These are phyloP conservation scores for Zea luxurians DNA, from an alignment of 176 grass and related monocot species.

Conservation along the genomic window DNA sequence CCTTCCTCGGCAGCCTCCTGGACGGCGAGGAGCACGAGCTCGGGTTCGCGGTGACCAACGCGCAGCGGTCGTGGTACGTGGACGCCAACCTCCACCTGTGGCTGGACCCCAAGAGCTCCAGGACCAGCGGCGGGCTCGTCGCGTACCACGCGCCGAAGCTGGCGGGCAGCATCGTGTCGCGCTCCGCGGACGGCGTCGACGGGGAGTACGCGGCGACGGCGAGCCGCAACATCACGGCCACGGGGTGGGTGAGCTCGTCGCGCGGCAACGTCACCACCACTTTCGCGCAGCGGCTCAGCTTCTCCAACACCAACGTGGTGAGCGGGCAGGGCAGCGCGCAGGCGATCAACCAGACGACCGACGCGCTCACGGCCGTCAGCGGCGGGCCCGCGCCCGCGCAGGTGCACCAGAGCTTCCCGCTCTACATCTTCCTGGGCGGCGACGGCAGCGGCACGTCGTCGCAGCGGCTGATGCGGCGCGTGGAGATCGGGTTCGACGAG, in stretches of 20 bases:
- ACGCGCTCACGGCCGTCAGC: slow-evolving; percentile 37
- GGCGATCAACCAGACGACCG: slow-evolving; percentile 76
- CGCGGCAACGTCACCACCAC: slow-evolving; percentile 83
- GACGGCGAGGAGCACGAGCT: slow-evolving; percentile 63
- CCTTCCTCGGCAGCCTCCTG: slow-evolving; percentile 72
- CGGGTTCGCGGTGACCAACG: slow-evolving; percentile 78
- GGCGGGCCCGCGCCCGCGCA: slow-evolving; percentile 36
- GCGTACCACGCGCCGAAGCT: slow-evolving; percentile 61
- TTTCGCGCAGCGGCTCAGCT: slow-evolving; percentile 63
- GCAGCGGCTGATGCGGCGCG: slow-evolving; percentile 51
- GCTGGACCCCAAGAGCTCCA: slow-evolving; percentile 56
- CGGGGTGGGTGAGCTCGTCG: slow-evolving; percentile 79
- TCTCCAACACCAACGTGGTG: slow-evolving; percentile 69
- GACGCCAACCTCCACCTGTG: slow-evolving; percentile 94
- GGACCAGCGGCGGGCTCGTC: slow-evolving; percentile 52
- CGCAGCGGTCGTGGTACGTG: slow-evolving; percentile 71
- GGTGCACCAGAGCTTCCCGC: slow-evolving; percentile 73
- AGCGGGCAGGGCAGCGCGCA: slow-evolving; percentile 46
- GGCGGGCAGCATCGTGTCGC: slow-evolving; percentile 32
- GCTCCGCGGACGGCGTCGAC: slow-evolving; percentile 62
- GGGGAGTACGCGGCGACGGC: slow-evolving; percentile 53
- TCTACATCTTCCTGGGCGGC: slow-evolving; percentile 66
- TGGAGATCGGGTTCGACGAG: slow-evolving; percentile 71
- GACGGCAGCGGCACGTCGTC: slow-evolving; percentile 51
- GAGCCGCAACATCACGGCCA: slow-evolving; percentile 56